Evolutionary conservation across 1,284 basidiomycete genomes (phyloP).

Genomic region (Takashimella tepidaria): DNA sequence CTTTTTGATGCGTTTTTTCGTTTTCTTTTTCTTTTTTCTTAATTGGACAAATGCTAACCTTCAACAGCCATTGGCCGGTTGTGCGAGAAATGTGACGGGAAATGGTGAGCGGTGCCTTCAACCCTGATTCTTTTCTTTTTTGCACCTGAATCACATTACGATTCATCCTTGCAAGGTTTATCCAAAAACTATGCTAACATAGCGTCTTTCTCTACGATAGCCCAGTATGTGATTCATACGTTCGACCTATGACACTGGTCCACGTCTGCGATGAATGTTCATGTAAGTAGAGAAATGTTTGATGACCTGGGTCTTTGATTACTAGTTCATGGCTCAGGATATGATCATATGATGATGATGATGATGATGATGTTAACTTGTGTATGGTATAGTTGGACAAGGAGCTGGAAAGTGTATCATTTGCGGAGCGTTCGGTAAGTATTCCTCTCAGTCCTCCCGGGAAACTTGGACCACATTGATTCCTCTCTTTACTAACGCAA

Average conservation of each 20-base stretch:
- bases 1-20: no score
- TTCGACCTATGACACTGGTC: slow-evolving; percentile 94
- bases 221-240: slow-evolving; percentile 98
- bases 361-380: no score
- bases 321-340: no score
- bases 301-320: slow-evolving; percentile 7
- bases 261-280: slow-evolving; percentile 99
- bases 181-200: no score
- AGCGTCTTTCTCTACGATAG: no score
- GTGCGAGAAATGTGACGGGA: slow-evolving; percentile 99
- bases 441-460: not conserved
- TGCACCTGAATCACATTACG: no score
- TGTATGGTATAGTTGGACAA: slow-evolving; percentile 75
- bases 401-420: slow-evolving; percentile 97
- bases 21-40: no score
- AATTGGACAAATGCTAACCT: not conserved
- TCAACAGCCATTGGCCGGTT: slow-evolving; percentile 82
- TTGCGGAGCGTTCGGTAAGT: slow-evolving; percentile 82
- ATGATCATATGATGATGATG: slow-evolving; percentile 1
- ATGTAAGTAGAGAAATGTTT: slow-evolving; percentile 53
- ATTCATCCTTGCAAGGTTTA: no score
- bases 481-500: no score
- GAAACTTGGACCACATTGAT: not conserved
- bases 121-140: no score
- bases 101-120: slow-evolving; percentile 94